These are phyloP conservation scores for Macaranga tanarius DNA, from an alignment of 441 rosid species.

Conservation along the genomic window DNA sequence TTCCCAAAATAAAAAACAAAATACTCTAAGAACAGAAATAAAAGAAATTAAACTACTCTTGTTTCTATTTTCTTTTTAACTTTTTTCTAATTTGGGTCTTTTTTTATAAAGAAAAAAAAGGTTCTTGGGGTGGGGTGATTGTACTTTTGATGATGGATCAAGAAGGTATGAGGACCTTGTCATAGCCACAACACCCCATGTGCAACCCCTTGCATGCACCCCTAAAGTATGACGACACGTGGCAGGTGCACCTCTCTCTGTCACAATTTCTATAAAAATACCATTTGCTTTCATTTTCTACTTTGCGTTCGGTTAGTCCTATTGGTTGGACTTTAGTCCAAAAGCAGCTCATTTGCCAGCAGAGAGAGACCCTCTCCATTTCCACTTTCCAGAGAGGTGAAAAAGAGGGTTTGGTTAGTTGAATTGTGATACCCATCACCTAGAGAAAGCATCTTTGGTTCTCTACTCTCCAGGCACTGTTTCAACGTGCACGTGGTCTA, in stretches of 20 bases:
- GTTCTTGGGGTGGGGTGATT: neutral
- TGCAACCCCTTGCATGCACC: conserved; percentile 14
- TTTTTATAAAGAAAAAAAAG: too few species aligned
- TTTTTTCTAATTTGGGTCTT: neutral
- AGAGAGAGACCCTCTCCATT: conserved; percentile 1
- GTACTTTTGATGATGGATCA: neutral
- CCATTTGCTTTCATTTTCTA: neutral
- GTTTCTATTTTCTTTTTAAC: neutral
- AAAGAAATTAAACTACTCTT: neutral
- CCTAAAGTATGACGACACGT: conserved; percentile 15
- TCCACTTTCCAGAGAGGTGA: conserved; percentile 11
- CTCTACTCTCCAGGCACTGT: neutral
- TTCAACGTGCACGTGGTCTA: neutral
- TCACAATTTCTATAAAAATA: neutral
- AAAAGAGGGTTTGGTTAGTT: neutral
- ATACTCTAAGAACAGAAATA: neutral
- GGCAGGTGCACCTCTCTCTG: neutral
- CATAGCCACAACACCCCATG: conserved; percentile 16
- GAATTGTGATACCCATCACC: neutral
- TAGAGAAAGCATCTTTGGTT: neutral
- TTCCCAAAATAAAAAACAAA: neutral
- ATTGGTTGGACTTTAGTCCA: conserved; percentile 25
- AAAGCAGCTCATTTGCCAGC: conserved; percentile 18
- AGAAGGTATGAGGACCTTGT: neutral
- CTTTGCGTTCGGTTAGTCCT: neutral